Conservation (phyloP, 2,329 filamentous ascomycete genomes). For the Didymella sp. region DNA sequence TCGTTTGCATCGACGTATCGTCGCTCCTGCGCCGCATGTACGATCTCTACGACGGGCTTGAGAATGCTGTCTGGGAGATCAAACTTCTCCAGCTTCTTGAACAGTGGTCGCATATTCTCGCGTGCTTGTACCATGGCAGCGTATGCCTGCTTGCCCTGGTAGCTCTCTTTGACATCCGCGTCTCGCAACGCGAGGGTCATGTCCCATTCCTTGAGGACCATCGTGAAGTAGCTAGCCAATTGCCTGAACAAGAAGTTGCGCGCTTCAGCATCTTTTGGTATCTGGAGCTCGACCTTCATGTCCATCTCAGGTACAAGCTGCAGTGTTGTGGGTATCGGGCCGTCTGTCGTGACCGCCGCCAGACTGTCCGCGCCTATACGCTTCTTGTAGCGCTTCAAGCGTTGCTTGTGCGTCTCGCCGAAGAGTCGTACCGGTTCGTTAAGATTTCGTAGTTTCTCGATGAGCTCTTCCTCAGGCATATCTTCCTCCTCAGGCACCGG, state of each 20-base stretch:
- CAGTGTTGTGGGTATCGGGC: conserved; percentile 87
- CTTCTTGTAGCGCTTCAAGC: conserved; percentile 74
- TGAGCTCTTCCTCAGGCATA: conserved; percentile 74
- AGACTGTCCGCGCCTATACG: conserved; percentile 58
- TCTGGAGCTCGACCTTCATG: conserved; percentile 75
- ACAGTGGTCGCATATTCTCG: conserved; percentile 87
- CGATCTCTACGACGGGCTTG: conserved; percentile 87
- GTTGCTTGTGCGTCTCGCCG: conserved; percentile 75
- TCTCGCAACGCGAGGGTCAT: conserved; percentile 70
- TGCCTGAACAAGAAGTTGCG: conserved; percentile 81
- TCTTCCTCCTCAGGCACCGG: conserved; percentile 62
- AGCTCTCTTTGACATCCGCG: conserved; percentile 69
- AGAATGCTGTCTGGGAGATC: conserved; percentile 81
- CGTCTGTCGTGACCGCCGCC: conserved; percentile 64
- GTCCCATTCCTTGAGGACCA: conserved; percentile 92
- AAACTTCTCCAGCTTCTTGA: conserved; percentile 83
- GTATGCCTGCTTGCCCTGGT: conserved; percentile 80
- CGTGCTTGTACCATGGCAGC: conserved; percentile 86
- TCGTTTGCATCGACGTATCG: conserved; percentile 97
- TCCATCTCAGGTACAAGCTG: conserved; percentile 81
- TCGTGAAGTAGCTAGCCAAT: conserved; percentile 92
- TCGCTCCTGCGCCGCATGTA: conserved; percentile 85
- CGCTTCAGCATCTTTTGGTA: conserved; percentile 69
- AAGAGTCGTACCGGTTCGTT: conserved; percentile 79
- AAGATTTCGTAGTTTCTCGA: conserved; percentile 70